Evolutionary conservation across 2,329 filamentous ascomycete species (phyloP), one percentile per base, ranked within the genome.

Genomic region (Penicillium sumatraense): DNA sequence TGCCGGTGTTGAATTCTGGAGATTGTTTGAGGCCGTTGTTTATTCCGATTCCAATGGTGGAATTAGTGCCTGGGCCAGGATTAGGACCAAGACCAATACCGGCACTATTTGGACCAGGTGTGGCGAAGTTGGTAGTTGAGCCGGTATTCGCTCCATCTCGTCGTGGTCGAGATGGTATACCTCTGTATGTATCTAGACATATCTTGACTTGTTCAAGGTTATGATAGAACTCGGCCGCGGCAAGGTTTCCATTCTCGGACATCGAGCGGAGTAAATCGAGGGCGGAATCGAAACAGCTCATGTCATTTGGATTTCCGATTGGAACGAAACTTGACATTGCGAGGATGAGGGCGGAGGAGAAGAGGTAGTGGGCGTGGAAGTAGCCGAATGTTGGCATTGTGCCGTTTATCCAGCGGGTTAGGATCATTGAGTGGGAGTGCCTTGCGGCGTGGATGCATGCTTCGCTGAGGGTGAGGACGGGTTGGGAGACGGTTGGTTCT

Each of bases 351-450:
- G 72, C 70, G 0, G 72, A 70, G 16, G 72, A 74, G 52, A 76
- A 76, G 21, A 76, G 69, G 36, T 74, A 75, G 56, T 74, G 72
- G 0, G 72, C 70, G 55, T 76, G 71, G 56, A 74, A 75, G 61
- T 73, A 76, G 24, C 72, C 73, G 55, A 73, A 75, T 8, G 71
- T 68, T 0, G 73, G 71, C 21, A 75, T 65, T 9, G 72, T 69
- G 18, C 72, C 72, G 54, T 73, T 72, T 44, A 75, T 72, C 71
- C 71, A 75, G 29, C 71, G 65, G 3, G 69, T 71, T 4, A 75
- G 62, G 50, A 76, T 70, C 49, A 75, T 67, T 11, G 67, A 64
- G 53, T 75, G 71, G 0, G 73, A 74, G 38, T 73, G 69, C 3
- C 73, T 65, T 2, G 73, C 73, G 3, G 72, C 69, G 27, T 74